Evolutionary conservation across 2,329 filamentous ascomycete species (phyloP), one percentile per base, ranked within the genome.

Genomic region (Fusarium verticillioides): DNA sequence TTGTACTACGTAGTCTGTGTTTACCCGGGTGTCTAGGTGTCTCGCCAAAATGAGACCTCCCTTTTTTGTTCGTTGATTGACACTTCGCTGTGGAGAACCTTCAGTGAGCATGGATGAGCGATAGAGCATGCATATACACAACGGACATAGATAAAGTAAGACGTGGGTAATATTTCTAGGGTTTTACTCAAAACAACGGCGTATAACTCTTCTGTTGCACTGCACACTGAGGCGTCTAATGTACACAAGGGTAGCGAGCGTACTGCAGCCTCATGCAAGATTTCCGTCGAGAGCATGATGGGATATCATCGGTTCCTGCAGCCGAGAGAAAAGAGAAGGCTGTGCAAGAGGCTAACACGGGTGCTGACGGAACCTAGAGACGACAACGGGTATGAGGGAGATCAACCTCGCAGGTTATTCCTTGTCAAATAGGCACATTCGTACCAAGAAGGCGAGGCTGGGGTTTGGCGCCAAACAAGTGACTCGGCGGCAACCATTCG

Each of bases 191-290:
- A 60, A 44, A 44, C 49, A 46, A 62, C 44, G 40, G 63, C 61
- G 63, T 65, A 74, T 77, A 61, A 39, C 56, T 63, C 60, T 60
- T 60, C 70, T 40, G 72, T 72, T 65, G 54, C 72, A 76, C 72
- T 62, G 56, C 62, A 32, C 58, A 63, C 47, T 54, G 66, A 69
- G 61, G 71, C 60, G 52, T 53, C 63, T 75, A 44, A 69, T 63
- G 64, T 69, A 42, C 53, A 40, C 36, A 13, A 34, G 42, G 65
- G 43, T 42, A 68, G 61, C 47, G 53, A 69, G 57, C 64, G 56
- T 72, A 63, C 72, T 69, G 70, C 72, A 74, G 61, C 65, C 70
- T 60, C 64, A 77, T 80, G 79, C 78, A 79, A 78, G 78, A 80
- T 80, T 69, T 73, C 75, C 75, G 71, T 70, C 65, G 70, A 66